These are phyloP conservation scores for Chenopodium formosanum DNA, from an alignment of 148 eudicot species.

Conservation along the genomic window DNA sequence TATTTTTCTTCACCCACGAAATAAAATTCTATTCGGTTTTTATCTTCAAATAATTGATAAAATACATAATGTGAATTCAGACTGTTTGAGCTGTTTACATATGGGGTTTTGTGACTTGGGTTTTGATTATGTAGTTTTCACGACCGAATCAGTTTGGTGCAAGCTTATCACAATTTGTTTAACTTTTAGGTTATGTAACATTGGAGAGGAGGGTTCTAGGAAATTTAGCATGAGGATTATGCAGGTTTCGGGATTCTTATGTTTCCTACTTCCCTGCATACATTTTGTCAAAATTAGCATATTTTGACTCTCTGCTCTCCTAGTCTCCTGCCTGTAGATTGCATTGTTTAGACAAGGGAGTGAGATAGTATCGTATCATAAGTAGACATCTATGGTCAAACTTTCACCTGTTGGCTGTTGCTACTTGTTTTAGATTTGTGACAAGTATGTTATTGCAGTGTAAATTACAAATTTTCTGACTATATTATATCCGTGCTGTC, in stretches of 20 bases:
- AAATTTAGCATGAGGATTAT: not conserved
- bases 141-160: slow-evolving; percentile 1
- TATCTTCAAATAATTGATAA: not conserved
- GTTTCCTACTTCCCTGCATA: not conserved
- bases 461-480: not conserved
- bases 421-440: not conserved
- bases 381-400: not conserved
- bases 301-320: not conserved
- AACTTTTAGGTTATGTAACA: not conserved
- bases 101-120: not conserved
- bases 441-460: not conserved
- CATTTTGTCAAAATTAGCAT: not conserved
- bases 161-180: not conserved
- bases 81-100: too few relatives aligned
- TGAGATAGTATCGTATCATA: not conserved
- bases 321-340: not conserved
- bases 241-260: not conserved
- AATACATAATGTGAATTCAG: not conserved
- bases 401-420: not conserved
- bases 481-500: not conserved
- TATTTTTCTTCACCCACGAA: not conserved
- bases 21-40: too few relatives aligned
- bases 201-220: not conserved
- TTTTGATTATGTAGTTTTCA: not conserved
- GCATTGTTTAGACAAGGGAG: not conserved